Base-by-base conservation (phyloP, 345 rosid species). In the Stellera chamaejasme region DNA sequence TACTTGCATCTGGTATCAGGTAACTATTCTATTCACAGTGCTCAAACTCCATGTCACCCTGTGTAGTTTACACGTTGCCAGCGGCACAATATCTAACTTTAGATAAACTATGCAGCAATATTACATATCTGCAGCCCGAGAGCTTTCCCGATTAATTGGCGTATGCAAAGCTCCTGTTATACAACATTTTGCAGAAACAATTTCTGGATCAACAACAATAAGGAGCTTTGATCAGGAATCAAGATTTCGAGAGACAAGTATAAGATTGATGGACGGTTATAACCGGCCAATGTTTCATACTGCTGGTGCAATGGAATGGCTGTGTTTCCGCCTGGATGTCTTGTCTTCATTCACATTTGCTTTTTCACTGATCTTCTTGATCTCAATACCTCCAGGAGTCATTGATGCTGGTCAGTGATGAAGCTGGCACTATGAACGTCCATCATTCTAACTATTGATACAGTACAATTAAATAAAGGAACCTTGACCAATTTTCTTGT, bases 161-260 rank as follows among this genome's bases (percentile, higher is more conserved):
- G 86, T 85, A 28, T 79, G 83, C 70, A 85, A 81, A 79, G 92
- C 85, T 55, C 96, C 96, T 49, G 67, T 82, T 48, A 81, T 88
- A 52, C 96, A 91, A 60, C 85, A 85, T 73, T 91, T 91, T 73
- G 56, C 92, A 19, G 95, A 91, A 72, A 81, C 96, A 32, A 77
- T 87, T 43, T 74, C 85, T 25, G 98, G 98, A 51, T 63, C 87
- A 28, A 74, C 79, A 63, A 91, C 95, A 43, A 85, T 87, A 61
- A 78, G 98, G 79, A 75, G 93, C 77, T 87, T 90, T 64, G 87
- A 71, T 66, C 90, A 84, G 59, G 81, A 82, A 74, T 54, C 77
- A 4, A 84, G 92, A 66, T 89, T 89, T 77, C 66, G 56, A 15
- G 59, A 69, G 28, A 82, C 70, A 56, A 82, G 74, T 64, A 77